Base-by-base conservation (phyloP, 805 yeast genomes). In the Teunomyces gatunensis region DNA sequence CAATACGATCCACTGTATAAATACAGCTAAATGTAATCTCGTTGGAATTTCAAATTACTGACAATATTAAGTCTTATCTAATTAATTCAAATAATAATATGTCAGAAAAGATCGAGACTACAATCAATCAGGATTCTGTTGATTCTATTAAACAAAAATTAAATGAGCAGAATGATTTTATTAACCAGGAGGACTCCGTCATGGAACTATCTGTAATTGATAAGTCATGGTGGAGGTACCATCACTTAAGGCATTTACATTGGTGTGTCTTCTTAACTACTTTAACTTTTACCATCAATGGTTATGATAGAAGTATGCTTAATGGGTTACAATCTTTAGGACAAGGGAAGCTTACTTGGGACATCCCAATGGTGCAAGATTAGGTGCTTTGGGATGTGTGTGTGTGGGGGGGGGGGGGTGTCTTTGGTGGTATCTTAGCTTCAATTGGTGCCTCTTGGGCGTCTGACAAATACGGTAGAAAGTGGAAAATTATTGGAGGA, bases 251-350 rank as follows among this genome's bases (percentile, higher is more conserved):
- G 3, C 49, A 51, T 28, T 64, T 80, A 50, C 69, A 73, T 50
- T 51, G 63, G 32, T 56, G 68, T 5, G 59, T 79, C 29, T 60
- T 75, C 35, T 60, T 75, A 25, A 64, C 72, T 47, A 69, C 80
- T 23, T 59, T 77, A 35, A 67, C 79, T 23, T 72, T 81, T 9
- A 72, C 80, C 45, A 75, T 74, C 53, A 71, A 49, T 40, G 64
- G 64, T 3, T 59, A 57, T 41, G 64, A 59, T 44, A 57, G 60
- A 25, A 51, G 56, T n/a, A 65, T 79, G 69, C 60, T 79, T 54
- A 78, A 79, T 52, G 79, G 80, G 35, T 65, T 79, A 51, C 83
- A 79, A 54, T 61, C 77, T 9, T 65, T 75, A 54, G 50, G 57
- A 1, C 56, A 58, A 27, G 81, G 79, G 58, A 60, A 47, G 48